These are phyloP conservation scores for Silybum marianum DNA, from an alignment of 129 eudicot genomes.

Conservation along the genomic window DNA sequence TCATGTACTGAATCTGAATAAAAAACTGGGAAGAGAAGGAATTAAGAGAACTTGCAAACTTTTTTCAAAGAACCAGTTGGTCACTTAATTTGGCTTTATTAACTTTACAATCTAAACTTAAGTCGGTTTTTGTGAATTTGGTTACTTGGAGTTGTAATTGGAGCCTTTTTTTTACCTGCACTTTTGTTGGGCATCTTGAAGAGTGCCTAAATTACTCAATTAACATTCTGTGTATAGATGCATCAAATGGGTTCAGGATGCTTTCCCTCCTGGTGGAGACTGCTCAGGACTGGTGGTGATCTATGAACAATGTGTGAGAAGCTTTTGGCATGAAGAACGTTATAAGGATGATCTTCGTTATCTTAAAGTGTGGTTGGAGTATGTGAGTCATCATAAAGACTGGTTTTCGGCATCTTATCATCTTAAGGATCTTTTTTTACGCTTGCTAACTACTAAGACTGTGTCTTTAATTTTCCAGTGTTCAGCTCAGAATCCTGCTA, in stretches of 20 bases:
- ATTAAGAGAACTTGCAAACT: background rate
- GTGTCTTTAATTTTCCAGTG: background rate
- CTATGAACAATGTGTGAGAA: slow-evolving; percentile 88
- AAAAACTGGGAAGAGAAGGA: background rate
- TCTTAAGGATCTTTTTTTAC: background rate
- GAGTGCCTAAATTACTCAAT: background rate
- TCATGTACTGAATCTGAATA: background rate
- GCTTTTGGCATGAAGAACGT: slow-evolving; percentile 85
- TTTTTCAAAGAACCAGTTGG: background rate
- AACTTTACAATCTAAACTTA: background rate
- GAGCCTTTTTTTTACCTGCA: background rate
- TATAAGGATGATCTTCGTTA: slow-evolving; percentile 86
- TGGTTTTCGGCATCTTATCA: background rate
- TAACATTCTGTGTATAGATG: slow-evolving; percentile 43
- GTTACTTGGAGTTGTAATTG: background rate
- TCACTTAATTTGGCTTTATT: background rate
- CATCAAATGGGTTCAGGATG: slow-evolving; percentile 96
- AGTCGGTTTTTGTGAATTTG: background rate
- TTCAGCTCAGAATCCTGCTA: background rate
- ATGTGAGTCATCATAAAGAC: slow-evolving; percentile 45
- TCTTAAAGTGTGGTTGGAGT: slow-evolving; percentile 94
- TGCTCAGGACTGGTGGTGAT: slow-evolving; percentile 76
- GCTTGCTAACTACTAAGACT: background rate
- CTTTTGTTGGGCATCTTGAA: background rate
- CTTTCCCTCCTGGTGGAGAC: slow-evolving; percentile 93